Conservation (phyloP, 768 basidiomycete genomes). For the Lentinula detonsa region DNA sequence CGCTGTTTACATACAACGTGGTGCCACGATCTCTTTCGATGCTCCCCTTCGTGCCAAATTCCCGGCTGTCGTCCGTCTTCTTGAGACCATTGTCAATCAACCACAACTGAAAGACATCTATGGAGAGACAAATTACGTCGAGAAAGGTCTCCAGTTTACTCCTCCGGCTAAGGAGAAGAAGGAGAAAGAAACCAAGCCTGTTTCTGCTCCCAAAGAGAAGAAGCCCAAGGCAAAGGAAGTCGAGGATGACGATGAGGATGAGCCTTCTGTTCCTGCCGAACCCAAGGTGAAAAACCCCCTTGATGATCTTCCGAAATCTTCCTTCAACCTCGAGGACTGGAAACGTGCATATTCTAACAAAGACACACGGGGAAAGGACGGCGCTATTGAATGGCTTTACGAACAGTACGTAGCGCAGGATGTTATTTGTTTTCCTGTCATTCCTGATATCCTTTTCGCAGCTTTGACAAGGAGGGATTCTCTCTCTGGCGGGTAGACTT, state of each 20-base stretch:
- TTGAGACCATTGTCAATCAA: constrained; percentile 87
- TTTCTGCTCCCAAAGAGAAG: constrained; percentile 35
- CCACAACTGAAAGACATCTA: constrained; percentile 65
- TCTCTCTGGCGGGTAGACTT: constrained; percentile 91
- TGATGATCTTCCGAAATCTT: constrained; percentile 83
- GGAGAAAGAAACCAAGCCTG: constrained; percentile 49
- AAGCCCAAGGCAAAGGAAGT: constrained; percentile 48
- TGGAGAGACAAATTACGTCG: constrained; percentile 51
- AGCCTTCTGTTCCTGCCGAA: constrained; percentile 64
- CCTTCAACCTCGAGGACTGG: constrained; percentile 92
- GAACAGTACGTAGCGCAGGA: constrained; percentile 56
- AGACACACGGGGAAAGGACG: constrained; percentile 83
- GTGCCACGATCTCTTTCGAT: constrained; percentile 56
- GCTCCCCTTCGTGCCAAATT: constrained; percentile 56
- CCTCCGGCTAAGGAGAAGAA: constrained; percentile 75
- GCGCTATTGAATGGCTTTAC: constrained; percentile 95
- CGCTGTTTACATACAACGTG: constrained; percentile 52
- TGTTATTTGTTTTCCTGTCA: neutral
- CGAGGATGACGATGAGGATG: constrained; percentile 77
- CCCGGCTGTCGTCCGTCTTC: constrained; percentile 76
- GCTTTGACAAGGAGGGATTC: constrained; percentile 86
- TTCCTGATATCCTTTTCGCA: constrained; percentile 20
- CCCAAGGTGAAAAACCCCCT: constrained; percentile 95
- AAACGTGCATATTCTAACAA: constrained; percentile 97
- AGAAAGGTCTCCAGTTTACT: constrained; percentile 65